Evolutionary conservation across 257 asterid genomes (phyloP).

Genomic region (Nicotiana knightiana): DNA sequence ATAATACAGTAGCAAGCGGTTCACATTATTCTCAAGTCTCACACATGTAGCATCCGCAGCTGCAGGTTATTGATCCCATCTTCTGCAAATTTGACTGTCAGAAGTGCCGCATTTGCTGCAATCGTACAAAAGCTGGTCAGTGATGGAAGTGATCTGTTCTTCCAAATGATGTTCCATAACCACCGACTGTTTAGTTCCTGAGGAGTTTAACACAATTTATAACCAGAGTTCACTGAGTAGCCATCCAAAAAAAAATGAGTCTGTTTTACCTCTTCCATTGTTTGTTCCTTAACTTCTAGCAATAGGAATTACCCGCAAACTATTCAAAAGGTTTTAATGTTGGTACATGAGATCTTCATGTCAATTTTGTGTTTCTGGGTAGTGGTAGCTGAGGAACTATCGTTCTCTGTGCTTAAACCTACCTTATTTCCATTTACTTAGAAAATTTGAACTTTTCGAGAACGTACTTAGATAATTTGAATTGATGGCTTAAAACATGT

Average conservation of each 20-base stretch:
- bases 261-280: not conserved
- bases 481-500: not conserved
- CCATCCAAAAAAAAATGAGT: not conserved
- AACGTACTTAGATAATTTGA: not conserved
- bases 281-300: not conserved
- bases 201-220: not conserved
- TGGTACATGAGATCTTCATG: not conserved
- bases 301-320: not conserved
- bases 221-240: not conserved
- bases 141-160: not conserved
- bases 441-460: not conserved
- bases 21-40: not conserved
- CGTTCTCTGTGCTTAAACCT: not conserved
- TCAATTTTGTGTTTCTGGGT: not conserved
- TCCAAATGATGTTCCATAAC: not conserved
- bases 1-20: not conserved
- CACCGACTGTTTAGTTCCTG: not conserved
- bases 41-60: not conserved
- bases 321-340: not conserved
- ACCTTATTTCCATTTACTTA: not conserved
- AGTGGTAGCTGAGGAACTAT: not conserved
- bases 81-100: not conserved
- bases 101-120: not conserved
- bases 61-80: not conserved
- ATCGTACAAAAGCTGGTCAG: not conserved